Percentiles rank a stretch among this genome's conserved stretches.
phyloP scores from a whole-genome alignment of 176 grass and related monocot species.

The Juncus effusus region DNA sequence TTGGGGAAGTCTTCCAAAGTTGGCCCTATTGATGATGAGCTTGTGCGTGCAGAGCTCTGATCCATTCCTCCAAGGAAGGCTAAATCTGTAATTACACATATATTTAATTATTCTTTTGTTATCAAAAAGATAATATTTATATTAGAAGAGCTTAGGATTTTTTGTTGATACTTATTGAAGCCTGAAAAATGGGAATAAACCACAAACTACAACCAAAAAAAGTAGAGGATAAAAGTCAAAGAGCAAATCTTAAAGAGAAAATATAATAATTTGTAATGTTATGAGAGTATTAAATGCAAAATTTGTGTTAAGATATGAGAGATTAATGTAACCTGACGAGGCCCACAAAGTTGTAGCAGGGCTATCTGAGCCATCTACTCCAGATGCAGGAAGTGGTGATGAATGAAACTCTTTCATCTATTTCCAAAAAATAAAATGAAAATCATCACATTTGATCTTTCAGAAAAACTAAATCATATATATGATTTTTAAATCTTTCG shows the following conservation, averaged over 20 bases:
- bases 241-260: not conserved
- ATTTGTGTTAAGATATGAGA: not conserved
- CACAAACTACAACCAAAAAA: not conserved
- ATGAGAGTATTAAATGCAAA: not conserved
- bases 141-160: not conserved
- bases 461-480: not conserved
- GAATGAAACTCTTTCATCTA: conserved; percentile 36
- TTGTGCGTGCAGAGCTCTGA: not conserved
- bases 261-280: not conserved
- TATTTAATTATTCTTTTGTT: not conserved
- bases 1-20: not conserved
- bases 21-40: not conserved
- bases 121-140: not conserved
- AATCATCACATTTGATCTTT: not conserved
- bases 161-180: not conserved
- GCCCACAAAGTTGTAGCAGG: conserved; percentile 9
- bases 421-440: conserved; percentile 12
- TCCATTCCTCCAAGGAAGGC: conserved; percentile 15
- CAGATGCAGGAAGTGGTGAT: conserved; percentile 13
- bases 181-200: no score
- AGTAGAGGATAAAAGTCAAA: not conserved
- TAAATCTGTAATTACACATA: not conserved
- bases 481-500: no score
- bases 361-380: conserved; percentile 1
- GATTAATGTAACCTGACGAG: conserved; percentile 10